Evolutionary conservation across 331 rosid genomes (phyloP), one percentile per base, ranked within the genome.

Genomic region (Quercus lobata): DNA sequence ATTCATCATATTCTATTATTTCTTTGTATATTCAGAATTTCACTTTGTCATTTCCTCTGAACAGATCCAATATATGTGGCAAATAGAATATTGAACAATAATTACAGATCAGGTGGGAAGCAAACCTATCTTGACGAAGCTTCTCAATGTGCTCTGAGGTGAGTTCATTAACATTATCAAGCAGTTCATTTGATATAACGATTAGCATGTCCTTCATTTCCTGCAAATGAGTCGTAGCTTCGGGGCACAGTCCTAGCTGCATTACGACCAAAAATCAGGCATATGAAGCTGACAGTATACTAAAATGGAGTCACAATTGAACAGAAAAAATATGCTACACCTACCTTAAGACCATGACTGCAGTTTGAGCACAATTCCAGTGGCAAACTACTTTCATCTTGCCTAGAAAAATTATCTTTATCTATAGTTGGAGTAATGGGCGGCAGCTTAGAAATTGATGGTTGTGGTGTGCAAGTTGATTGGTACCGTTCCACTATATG

Each of bases 401-500:
- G 88, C 74, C 87, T 58, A 15, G 80, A 75, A 86, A 85, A 76
- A 57, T 68, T 83, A 66, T 77, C 80, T 78, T 86, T 80, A 81
- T 88, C 86, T 55, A 75, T 53, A 71, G 74, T 77, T 81, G 96
- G 93, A 81, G 97, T 83, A 74, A 84, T 66, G 27, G 88, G 89
- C 83, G 94, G 98, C 76, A 88, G 82, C 89, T 90, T 90, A 72
- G 94, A 86, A 25, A 81, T 72, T 55, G 92, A 81, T 54, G 92
- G 90, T 82, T 90, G 87, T 78, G 99, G 99, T 24, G 99, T 93
- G 87, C 93, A 87, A 71, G 78, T 79, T 71, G 97, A 89, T 82
- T 95, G 99, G 84, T 91, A 91, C 71, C 90, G 91, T 87, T 93
- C 96, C 75, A 95, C 98, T 78, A 95, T 86, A 85, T 93, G 97